Base-by-base conservation (phyloP, 768 basidiomycete species). In the Tubosaeta sp. region DNA sequence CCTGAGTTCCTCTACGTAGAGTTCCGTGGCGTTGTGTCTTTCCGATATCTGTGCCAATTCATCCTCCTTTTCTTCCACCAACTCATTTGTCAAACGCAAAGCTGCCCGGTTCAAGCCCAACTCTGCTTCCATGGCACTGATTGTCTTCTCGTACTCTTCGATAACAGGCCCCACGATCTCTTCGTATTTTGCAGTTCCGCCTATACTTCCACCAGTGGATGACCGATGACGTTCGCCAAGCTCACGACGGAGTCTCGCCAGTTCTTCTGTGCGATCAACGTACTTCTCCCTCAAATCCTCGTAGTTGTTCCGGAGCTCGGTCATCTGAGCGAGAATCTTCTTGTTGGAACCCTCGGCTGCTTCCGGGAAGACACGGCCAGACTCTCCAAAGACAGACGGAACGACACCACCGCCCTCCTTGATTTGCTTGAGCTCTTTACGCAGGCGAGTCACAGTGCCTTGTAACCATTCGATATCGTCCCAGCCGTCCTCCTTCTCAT, bases 401-500 rank as follows among this genome's bases (percentile, higher is more conserved):
- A 62, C 52, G 17, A 60, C 53, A 58, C 53, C 48, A 4, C 81
- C 81, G 16, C 85, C 83, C 34, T 87, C 85, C 71, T 91, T 95
- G 64, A 95, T 65, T 6, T 67, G 65, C 63, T 92, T 91, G 53
- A 97, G 67, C 60, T 99, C 95, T 67, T 86, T 92, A 44, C 97
- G 80, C 45, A 99, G 72, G 55, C 92, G 85, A 29, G 82, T 74
- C 38, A 99, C 82, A 46, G 86, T 90, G 48, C 81, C 82, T 70
- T 98, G 97, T 41, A 99, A 72, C 86, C 97, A 95, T 65, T 97
- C 95, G 3, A 98, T 75, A 66, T 99, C 97, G 58, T 97, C 95
- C 97, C 97, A 99, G 11, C 97, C 97, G 48, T 93, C 91, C 72
- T 99, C 97, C 63, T 85, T 86, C 71, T 95, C 91, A 64, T 94